Conservation (phyloP, 495 filamentous ascomycete species). For the Usnea hakonensis region DNA sequence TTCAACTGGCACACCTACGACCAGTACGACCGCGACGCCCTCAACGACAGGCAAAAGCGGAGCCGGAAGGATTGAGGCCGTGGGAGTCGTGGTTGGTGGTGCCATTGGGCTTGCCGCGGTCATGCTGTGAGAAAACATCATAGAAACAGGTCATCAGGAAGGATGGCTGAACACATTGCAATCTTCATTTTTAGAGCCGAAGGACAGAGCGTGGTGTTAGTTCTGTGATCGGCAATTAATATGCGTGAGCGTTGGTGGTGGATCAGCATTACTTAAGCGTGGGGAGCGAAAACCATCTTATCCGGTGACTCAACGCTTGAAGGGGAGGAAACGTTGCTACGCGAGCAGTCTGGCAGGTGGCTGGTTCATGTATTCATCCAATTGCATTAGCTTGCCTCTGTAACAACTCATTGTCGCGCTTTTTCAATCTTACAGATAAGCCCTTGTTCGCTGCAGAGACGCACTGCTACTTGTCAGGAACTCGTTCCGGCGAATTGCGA, state of each 20-base stretch:
- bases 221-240: background rate
- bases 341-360: background rate
- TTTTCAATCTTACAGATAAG: too few species aligned
- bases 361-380: background rate
- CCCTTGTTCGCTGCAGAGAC: too few species aligned
- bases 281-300: background rate
- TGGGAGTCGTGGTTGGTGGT: slow-evolving; percentile 11
- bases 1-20: slow-evolving; percentile 26
- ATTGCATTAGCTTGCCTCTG: background rate
- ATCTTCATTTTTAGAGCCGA: background rate
- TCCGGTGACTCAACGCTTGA: background rate
- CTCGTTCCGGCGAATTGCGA: too few species aligned
- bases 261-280: background rate
- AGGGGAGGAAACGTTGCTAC: background rate
- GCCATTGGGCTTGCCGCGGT: slow-evolving; percentile 5
- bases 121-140: background rate
- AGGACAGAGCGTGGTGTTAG: slow-evolving; percentile 9
- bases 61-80: slow-evolving; percentile 5
- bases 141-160: background rate
- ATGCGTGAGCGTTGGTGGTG: background rate
- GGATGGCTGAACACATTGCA: background rate
- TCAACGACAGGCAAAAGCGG: background rate
- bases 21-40: background rate
- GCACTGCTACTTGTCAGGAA: too few species aligned
- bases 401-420: too few species aligned